These are phyloP conservation scores for Thraustotheca clavata DNA, from an alignment of 352 stramenopile genomes.

Conservation along the genomic window DNA sequence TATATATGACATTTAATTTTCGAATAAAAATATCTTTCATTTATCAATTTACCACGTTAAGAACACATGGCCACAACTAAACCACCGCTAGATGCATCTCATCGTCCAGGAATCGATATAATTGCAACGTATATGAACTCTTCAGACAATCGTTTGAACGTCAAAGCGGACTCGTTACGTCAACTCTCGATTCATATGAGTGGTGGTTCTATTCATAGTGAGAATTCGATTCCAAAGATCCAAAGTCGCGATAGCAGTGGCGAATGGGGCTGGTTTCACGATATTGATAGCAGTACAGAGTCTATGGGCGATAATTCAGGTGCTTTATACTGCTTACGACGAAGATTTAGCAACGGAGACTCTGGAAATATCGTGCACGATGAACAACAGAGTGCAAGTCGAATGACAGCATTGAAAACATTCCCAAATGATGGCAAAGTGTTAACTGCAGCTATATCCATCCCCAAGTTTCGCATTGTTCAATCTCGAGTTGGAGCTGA, in stretches of 20 bases:
- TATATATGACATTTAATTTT: too few relatives aligned
- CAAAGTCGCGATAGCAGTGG: constrained; percentile 53
- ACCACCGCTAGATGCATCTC: neutral
- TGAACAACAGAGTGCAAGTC: constrained; percentile 67
- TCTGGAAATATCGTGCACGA: constrained; percentile 71
- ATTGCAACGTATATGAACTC: constrained; percentile 89
- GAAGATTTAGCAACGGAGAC: constrained; percentile 54
- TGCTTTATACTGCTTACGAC: constrained; percentile 40
- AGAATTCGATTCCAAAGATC: constrained; percentile 57
- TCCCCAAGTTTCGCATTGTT: constrained; percentile 84
- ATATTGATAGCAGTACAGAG: constrained; percentile 82
- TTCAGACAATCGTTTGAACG: constrained; percentile 41
- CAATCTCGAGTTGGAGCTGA: constrained; percentile 70
- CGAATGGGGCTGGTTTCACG: constrained; percentile 83
- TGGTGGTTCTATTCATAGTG: constrained; percentile 33
- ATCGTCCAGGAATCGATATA: constrained; percentile 64
- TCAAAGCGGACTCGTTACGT: neutral
- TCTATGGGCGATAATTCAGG: constrained; percentile 58
- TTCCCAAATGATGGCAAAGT: constrained; percentile 78
- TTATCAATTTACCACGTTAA: too few relatives aligned
- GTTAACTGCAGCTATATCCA: constrained; percentile 67
- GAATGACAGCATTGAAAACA: constrained; percentile 80
- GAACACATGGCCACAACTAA: neutral
- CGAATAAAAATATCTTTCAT: too few relatives aligned
- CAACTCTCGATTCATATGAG: neutral